phyloP scores from a whole-genome alignment of 1,284 basidiomycete species.

The Cutaneotrichosporon dermatis region DNA sequence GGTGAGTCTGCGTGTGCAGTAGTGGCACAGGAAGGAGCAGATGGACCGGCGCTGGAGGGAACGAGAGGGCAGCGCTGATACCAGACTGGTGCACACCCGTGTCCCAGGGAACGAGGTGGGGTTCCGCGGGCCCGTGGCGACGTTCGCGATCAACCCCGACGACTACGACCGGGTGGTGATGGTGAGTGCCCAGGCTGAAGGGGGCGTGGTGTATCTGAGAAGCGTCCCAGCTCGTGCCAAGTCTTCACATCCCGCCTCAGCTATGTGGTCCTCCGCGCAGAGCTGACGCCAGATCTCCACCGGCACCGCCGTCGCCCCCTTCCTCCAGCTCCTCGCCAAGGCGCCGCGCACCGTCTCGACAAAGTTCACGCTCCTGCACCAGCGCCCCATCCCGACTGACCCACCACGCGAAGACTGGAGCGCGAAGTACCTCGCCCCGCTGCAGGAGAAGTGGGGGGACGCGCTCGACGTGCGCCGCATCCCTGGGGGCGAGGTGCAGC shows the following conservation, averaged over 20 bases:
- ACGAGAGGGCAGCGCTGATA: not conserved
- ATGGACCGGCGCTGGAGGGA: too few species aligned
- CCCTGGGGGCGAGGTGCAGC: conserved; percentile 3
- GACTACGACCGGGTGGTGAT: conserved; percentile 42
- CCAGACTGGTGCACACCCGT: conserved; percentile 39
- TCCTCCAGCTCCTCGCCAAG: conserved; percentile 46
- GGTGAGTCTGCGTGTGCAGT: conserved; percentile 27
- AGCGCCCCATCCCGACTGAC: not conserved
- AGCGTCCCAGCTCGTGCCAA: too few species aligned
- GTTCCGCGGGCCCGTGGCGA: conserved; percentile 44
- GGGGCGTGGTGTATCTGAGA: too few species aligned
- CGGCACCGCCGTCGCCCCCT: conserved; percentile 47
- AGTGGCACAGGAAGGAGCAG: too few species aligned
- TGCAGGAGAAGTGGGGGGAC: conserved; percentile 25
- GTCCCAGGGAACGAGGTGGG: conserved; percentile 34
- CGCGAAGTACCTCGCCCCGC: conserved; percentile 15
- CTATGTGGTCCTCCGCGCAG: too few species aligned
- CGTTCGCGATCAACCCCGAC: conserved; percentile 31
- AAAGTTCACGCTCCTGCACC: conserved; percentile 31
- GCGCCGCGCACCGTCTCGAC: conserved; percentile 14
- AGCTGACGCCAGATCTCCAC: conserved; percentile 37
- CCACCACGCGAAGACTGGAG: conserved; percentile 19
- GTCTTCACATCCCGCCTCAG: too few species aligned
- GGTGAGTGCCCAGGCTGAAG: conserved; percentile 20
- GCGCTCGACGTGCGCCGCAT: conserved; percentile 19